Evolutionary conservation across 139 green algal species (phyloP), one percentile per base, ranked within the genome.

Genomic region (Chlorella sp.): DNA sequence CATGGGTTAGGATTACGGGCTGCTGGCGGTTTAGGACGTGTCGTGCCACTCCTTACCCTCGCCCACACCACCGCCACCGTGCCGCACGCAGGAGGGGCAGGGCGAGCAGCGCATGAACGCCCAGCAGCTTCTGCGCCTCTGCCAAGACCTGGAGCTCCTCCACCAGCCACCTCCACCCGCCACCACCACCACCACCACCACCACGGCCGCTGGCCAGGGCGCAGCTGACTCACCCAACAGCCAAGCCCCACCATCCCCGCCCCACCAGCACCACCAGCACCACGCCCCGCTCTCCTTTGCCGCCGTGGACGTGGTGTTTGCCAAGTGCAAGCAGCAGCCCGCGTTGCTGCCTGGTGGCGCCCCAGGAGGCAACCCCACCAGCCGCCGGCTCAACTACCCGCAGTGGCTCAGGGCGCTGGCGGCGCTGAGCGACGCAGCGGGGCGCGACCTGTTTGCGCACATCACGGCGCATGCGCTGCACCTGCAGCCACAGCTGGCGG

Each of bases 51-150:
- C n/a, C n/a, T n/a, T n/a, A n/a, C n/a, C n/a, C n/a, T n/a, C n/a
- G n/a, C n/a, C n/a, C n/a, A n/a, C n/a, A n/a, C n/a, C n/a, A n/a
- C n/a, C n/a, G n/a, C n/a, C n/a, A n/a, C n/a, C n/a, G n/a, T n/a
- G n/a, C n/a, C n/a, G n/a, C n/a, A n/a, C n/a, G 42, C 42, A 55
- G 17, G 42, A 55, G 42, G 17, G 10, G 42, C 42, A 55, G 10
- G 42, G 42, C 17, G 42, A 55, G 42, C 42, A 55, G 55, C 55
- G 55, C 24, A 78, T 78, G 73, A 68, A 72, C 36, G 32, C 64
- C 27, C 49, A 67, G 49, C 73, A 78, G 65, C 73, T 78, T 31
- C 33, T 72, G 29, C 35, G 61, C 31, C 49, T 78, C 65, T 78
- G 73, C 50, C 34, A 65, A 23, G 72, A 77, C 62, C 36, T 77